Conservation (phyloP, 495 filamentous ascomycete species). For the Elasticomyces elasticus region DNA sequence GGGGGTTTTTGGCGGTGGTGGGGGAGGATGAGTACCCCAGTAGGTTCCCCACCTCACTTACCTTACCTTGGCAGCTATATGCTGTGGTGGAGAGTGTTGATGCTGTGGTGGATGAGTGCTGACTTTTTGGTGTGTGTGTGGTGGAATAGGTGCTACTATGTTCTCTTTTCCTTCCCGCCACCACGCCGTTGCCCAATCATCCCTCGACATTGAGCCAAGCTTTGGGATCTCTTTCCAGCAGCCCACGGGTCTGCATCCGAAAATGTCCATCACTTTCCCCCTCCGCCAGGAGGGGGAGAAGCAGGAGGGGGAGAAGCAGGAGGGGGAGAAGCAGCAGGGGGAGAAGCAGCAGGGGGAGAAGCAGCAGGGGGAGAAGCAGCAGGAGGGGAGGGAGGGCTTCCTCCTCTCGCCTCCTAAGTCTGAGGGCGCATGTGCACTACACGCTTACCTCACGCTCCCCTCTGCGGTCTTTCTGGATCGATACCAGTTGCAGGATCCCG, state of each 20-base stretch:
- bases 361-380: too few species aligned
- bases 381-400: too few species aligned
- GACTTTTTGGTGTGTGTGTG: too few species aligned
- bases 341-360: too few species aligned
- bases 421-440: slow-evolving; percentile 49
- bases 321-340: too few species aligned
- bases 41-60: slow-evolving; percentile 35
- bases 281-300: too few species aligned
- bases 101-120: too few species aligned
- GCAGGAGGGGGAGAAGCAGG: too few species aligned
- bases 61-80: too few species aligned
- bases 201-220: slow-evolving; percentile 36
- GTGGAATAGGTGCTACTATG: slow-evolving; percentile 61
- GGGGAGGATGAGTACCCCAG: slow-evolving; percentile 61
- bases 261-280: slow-evolving; percentile 40
- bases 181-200: slow-evolving; percentile 47
- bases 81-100: too few species aligned
- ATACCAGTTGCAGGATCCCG: slow-evolving; percentile 66
- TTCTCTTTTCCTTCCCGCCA: slow-evolving; percentile 91
- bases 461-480: slow-evolving; percentile 73
- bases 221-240: slow-evolving; percentile 46
- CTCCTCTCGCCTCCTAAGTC: slow-evolving; percentile 32
- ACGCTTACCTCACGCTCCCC: slow-evolving; percentile 84
- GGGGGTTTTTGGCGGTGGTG: slow-evolving; percentile 68
- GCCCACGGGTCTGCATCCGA: slow-evolving; percentile 85